A percentile compares a stretch with the other conserved stretches of the same genome.
These are phyloP conservation scores for Bromus sterilis DNA, from an alignment of 176 grass and related monocot genomes.

Conservation along the genomic window DNA sequence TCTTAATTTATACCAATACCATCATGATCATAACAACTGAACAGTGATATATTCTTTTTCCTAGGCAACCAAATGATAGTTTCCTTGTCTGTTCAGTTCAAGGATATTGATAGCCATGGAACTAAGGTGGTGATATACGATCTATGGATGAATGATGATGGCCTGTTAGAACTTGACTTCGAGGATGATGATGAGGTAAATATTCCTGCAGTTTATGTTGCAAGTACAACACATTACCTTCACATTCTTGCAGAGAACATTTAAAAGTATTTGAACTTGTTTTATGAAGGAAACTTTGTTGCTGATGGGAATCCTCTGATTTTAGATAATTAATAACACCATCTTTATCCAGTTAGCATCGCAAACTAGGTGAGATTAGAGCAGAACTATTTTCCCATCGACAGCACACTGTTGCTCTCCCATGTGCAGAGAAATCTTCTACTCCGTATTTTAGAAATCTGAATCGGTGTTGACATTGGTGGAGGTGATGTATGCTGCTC, in stretches of 20 bases:
- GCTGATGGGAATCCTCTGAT: neutral
- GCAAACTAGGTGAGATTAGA: neutral
- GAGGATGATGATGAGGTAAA: conserved; percentile 91
- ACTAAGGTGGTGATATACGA: conserved; percentile 89
- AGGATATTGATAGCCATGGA: conserved; percentile 77
- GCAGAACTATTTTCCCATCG: neutral
- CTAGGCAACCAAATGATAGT: neutral
- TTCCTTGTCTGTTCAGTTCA: conserved; percentile 56
- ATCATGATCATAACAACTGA: neutral
- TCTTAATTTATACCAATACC: conserved; percentile 5
- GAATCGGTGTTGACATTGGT: neutral
- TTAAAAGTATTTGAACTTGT: neutral
- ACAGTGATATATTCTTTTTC: neutral
- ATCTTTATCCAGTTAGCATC: neutral
- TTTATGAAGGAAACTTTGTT: neutral
- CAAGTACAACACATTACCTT: neutral
- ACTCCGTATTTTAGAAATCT: neutral
- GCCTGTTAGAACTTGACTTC: conserved; percentile 94
- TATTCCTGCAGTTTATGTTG: conserved; percentile 13
- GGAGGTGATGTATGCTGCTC: neutral
- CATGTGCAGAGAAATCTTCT: neutral
- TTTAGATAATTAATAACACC: neutral
- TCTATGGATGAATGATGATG: conserved; percentile 99
- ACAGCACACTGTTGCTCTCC: neutral
- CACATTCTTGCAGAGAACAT: neutral